phyloP scores from a whole-genome alignment of 257 asterid species.

The Voacanga thouarsii region DNA sequence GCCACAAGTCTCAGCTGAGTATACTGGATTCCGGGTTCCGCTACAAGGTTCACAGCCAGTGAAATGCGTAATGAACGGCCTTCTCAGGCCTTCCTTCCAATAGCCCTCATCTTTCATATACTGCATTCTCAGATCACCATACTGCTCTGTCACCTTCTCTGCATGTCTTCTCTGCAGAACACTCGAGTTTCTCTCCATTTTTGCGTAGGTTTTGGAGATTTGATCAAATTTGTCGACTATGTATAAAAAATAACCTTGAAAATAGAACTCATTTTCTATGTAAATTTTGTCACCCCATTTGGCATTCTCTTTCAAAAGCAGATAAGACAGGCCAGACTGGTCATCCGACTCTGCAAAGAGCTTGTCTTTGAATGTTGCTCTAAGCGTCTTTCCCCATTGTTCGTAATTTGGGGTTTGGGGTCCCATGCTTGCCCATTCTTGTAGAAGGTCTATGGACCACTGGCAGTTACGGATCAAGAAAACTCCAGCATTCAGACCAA shows the following conservation, averaged over 20 bases:
- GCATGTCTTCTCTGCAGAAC: background rate
- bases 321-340: background rate
- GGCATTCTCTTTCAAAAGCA: background rate
- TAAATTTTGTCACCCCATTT: background rate
- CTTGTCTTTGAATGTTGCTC: background rate
- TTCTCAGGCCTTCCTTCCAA: background rate
- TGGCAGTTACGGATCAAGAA: conserved; percentile 74
- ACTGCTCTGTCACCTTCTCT: background rate
- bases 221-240: background rate
- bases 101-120: background rate
- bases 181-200: background rate
- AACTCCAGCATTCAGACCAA: conserved; percentile 91
- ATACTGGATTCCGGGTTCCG: background rate
- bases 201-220: background rate
- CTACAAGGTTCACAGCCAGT: background rate
- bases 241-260: background rate
- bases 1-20: background rate
- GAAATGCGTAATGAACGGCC: background rate
- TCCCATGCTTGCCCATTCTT: background rate
- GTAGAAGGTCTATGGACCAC: conserved; percentile 78
- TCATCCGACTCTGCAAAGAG: background rate
- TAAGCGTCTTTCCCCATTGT: background rate
- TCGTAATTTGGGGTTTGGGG: background rate
- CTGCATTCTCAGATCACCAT: background rate
- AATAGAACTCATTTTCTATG: background rate